Conservation (phyloP, 805 yeast genomes). For the Wickerhamomyces sydowiorum region DNA sequence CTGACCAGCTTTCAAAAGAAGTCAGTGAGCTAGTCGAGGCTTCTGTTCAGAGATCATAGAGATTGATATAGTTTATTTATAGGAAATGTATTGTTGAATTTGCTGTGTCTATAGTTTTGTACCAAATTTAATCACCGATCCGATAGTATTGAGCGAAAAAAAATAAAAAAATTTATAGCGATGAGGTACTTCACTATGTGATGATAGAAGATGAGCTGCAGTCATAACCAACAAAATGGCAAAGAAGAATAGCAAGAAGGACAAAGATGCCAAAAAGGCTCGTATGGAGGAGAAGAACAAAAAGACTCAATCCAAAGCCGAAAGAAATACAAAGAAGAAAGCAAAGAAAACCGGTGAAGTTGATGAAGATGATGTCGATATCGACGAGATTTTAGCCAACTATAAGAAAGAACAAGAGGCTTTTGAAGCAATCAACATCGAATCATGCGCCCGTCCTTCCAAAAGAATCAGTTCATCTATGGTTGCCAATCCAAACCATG, state of each 20-base stretch:
- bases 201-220: neutral
- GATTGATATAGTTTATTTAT: too few relatives aligned
- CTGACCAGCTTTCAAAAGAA: conserved; percentile 37
- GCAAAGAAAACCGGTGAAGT: conserved; percentile 73
- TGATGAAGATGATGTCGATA: conserved; percentile 81
- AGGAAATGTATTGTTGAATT: too few relatives aligned
- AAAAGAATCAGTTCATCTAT: conserved; percentile 70
- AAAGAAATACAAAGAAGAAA: conserved; percentile 63
- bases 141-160: too few relatives aligned
- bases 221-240: conserved; percentile 53
- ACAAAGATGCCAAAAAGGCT: conserved; percentile 88
- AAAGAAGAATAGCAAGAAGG: conserved; percentile 73
- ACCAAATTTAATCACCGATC: too few relatives aligned
- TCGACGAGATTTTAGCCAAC: conserved; percentile 75
- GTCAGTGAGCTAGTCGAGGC: conserved; percentile 33
- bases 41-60: conserved; percentile 4
- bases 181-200: neutral
- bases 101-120: too few relatives aligned
- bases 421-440: conserved; percentile 65
- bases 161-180: neutral
- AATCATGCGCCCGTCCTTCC: conserved; percentile 52
- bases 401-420: conserved; percentile 76
- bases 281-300: conserved; percentile 76
- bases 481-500: conserved; percentile 69
- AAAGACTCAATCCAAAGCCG: conserved; percentile 72